Evolutionary conservation across 2,329 filamentous ascomycete genomes (phyloP), one percentile per base, ranked within the genome.

Genomic region (Pyrenophora seminiperda): DNA sequence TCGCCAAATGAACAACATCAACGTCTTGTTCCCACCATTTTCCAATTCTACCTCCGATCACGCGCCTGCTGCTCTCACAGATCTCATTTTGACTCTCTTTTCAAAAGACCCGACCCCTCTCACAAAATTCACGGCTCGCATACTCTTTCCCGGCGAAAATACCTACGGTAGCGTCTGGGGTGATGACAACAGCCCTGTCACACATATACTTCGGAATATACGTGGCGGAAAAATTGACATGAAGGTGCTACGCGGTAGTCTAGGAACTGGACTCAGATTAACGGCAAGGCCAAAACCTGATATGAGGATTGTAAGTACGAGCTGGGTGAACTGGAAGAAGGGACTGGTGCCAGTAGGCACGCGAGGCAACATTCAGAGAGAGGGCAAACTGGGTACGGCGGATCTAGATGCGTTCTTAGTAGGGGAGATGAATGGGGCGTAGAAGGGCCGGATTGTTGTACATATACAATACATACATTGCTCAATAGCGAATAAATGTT

Each of bases 91-190:
- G 24, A 62, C 67, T 3, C 57, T 71, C 18, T 65, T 76, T 17
- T 66, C 50, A 22, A 63, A 47, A 7, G 42, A 7, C 14, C 63
- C 39, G n/a, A 48, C 17, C 5, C 67, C 41, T 7, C 50, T 44
- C 10, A 41, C 72, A 47, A 60, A 68, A 13, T 58, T 77, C 18
- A 70, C 76, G 46, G 53, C 75, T 18, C 69, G 74, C 7, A 67
- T 77, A 37, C 72, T 73, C 47, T 77, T 74, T 37, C 71, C 75
- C 0, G 74, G 73, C 7, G 61, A 65, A 3, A 64, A 71, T 32
- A 63, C 67, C 9, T 76, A 75, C 56, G 62, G 58, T 34, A 62
- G 56, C 7, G 68, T 76, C 6, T 77, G 75, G 74, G 61, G 66
- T 22, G 71, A 75, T 47, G 68, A 74, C 20, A 47, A 62, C 33